These are phyloP conservation scores for Aeminium ludgeri DNA, from an alignment of 495 filamentous ascomycete species.

Conservation along the genomic window DNA sequence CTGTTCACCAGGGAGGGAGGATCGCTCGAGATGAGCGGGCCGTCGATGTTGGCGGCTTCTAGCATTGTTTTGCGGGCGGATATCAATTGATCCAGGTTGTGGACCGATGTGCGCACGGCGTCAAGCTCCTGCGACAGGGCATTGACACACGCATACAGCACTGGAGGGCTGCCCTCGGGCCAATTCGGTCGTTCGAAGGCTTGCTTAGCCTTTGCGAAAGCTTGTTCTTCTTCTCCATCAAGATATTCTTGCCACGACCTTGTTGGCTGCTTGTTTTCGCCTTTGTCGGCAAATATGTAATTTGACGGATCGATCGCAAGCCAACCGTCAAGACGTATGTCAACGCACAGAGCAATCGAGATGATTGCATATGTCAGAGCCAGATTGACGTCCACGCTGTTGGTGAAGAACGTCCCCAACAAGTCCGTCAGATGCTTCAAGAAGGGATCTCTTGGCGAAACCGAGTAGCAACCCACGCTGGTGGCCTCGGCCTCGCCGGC, in stretches of 20 bases:
- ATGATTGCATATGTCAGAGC: constrained; percentile 67
- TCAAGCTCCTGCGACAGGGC: constrained; percentile 17
- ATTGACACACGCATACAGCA: constrained; percentile 17
- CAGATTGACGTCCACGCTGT: constrained; percentile 79
- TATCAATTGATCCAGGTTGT: constrained; percentile 22
- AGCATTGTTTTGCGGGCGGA: constrained; percentile 23
- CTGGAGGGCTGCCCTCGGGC: constrained; percentile 17
- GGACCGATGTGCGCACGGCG: constrained; percentile 18
- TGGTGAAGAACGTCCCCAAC: constrained; percentile 65
- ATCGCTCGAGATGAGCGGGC: not conserved
- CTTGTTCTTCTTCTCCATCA: constrained; percentile 7
- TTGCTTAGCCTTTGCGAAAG: constrained; percentile 1
- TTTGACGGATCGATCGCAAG: constrained; percentile 55
- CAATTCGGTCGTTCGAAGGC: constrained; percentile 13
- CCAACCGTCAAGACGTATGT: constrained; percentile 75
- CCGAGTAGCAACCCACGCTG: constrained; percentile 5
- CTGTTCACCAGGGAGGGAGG: constrained; percentile 7
- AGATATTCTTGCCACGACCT: constrained; percentile 6
- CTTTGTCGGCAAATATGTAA: constrained; percentile 33
- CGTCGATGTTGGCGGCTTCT: constrained; percentile 8
- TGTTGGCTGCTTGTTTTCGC: constrained; percentile 23
- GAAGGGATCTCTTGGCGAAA: constrained; percentile 42
- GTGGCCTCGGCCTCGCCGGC: not conserved
- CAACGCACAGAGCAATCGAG: constrained; percentile 66
- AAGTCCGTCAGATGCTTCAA: constrained; percentile 52